Evolutionary conservation across 2,329 filamentous ascomycete species (phyloP).

Genomic region (Mariannaea sp.): DNA sequence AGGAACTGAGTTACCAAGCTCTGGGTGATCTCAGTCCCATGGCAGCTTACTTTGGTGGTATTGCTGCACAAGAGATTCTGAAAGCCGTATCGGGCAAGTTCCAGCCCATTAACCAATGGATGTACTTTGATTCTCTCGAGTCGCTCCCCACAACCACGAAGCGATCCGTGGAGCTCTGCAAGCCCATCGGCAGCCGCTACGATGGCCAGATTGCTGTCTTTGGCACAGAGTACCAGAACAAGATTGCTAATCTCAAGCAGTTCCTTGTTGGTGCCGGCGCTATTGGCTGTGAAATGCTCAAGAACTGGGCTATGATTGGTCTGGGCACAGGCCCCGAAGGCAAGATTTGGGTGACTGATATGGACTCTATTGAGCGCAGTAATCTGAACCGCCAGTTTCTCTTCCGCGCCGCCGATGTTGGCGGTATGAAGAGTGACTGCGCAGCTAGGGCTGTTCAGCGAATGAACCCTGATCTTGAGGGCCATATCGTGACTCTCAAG

Average conservation of each 20-base stretch:
- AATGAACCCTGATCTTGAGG: slow-evolving; percentile 93
- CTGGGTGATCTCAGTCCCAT: slow-evolving; percentile 88
- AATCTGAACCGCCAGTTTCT: slow-evolving; percentile 97
- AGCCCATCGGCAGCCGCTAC: slow-evolving; percentile 83
- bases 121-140: slow-evolving; percentile 98
- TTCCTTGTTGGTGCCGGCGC: slow-evolving; percentile 96
- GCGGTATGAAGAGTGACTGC: slow-evolving; percentile 94
- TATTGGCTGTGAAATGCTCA: slow-evolving; percentile 98
- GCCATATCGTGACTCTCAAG: slow-evolving; percentile 83
- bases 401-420: slow-evolving; percentile 92
- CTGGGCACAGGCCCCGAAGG: slow-evolving; percentile 86
- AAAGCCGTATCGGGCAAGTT: slow-evolving; percentile 99
- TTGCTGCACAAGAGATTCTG: slow-evolving; percentile 91
- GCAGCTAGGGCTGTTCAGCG: slow-evolving; percentile 86
- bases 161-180: slow-evolving; percentile 86
- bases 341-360: slow-evolving; percentile 91
- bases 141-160: slow-evolving; percentile 77
- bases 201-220: slow-evolving; percentile 98
- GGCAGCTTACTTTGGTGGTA: slow-evolving; percentile 92
- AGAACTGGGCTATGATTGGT: slow-evolving; percentile 99
- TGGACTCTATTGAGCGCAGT: slow-evolving; percentile 98
- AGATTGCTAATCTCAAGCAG: slow-evolving; percentile 85
- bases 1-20: slow-evolving; percentile 93
- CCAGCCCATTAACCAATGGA: slow-evolving; percentile 90
- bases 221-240: slow-evolving; percentile 90